phyloP scores from a whole-genome alignment of 2,329 filamentous ascomycete genomes.

The Grosmannia clavigera region DNA sequence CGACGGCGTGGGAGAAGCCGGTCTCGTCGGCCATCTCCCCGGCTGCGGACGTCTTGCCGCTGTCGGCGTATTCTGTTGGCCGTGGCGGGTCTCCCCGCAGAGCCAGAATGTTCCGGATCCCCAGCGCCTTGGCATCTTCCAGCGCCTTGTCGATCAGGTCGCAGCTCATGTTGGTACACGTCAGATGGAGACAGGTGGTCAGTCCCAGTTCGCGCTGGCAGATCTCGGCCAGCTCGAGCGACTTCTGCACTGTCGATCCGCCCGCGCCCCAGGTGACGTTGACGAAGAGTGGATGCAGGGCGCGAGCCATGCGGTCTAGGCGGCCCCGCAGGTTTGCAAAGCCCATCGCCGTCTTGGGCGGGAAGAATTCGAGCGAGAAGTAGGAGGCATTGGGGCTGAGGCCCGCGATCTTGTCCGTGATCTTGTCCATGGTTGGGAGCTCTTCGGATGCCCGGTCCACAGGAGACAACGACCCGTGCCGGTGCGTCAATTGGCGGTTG shows the following conservation, averaged over 20 bases:
- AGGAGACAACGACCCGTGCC: background rate
- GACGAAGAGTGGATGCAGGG: slow-evolving; percentile 83
- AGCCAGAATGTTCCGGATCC: slow-evolving; percentile 87
- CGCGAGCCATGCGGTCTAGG: slow-evolving; percentile 87
- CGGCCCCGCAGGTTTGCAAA: slow-evolving; percentile 69
- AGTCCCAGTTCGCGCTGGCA: slow-evolving; percentile 85
- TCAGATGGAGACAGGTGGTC: slow-evolving; percentile 91
- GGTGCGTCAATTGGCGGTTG: background rate
- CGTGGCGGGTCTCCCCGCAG: slow-evolving; percentile 83
- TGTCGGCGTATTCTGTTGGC: slow-evolving; percentile 70
- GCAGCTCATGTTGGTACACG: slow-evolving; percentile 95
- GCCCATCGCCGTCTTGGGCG: slow-evolving; percentile 92
- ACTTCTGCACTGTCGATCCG: slow-evolving; percentile 81
- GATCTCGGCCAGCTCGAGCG: slow-evolving; percentile 85
- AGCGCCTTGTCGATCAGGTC: slow-evolving; percentile 76
- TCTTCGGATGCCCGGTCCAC: background rate
- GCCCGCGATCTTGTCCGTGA: slow-evolving; percentile 89
- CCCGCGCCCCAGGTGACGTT: slow-evolving; percentile 98
- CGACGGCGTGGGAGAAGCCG: slow-evolving; percentile 74
- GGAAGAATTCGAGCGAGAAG: slow-evolving; percentile 98
- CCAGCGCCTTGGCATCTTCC: slow-evolving; percentile 79
- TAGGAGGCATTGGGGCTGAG: slow-evolving; percentile 71
- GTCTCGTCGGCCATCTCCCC: slow-evolving; percentile 19
- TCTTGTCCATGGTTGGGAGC: slow-evolving; percentile 56
- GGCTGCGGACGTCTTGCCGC: slow-evolving; percentile 10